phyloP scores from a whole-genome alignment of 495 filamentous ascomycete genomes.

The Aspergillus carlsbadensis region DNA sequence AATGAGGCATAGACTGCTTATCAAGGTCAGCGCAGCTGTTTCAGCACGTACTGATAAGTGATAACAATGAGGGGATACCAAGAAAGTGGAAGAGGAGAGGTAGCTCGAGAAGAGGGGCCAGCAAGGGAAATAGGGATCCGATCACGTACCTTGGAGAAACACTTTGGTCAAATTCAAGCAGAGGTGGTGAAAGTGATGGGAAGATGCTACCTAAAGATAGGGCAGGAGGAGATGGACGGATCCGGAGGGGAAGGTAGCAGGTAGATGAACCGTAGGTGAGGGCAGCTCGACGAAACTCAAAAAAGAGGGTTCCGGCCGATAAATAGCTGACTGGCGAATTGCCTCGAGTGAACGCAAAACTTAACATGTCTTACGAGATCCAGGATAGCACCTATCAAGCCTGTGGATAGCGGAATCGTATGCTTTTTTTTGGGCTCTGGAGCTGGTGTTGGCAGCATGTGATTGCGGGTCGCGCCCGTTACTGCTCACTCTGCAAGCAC shows the following conservation, averaged over 20 bases:
- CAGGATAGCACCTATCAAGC: constrained; percentile 5
- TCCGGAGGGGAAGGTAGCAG: constrained; percentile 8
- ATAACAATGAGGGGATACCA: no score
- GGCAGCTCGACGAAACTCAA: constrained; percentile 12
- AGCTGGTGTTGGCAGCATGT: constrained; percentile 19
- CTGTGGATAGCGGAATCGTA: background rate
- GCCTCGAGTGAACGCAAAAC: background rate
- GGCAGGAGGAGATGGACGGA: constrained; percentile 4
- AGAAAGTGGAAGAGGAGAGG: background rate
- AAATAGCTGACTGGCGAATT: constrained; percentile 5
- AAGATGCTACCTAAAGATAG: constrained; percentile 9
- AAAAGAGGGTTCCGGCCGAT: constrained; percentile 3
- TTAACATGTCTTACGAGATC: constrained; percentile 2
- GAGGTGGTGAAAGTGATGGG: background rate
- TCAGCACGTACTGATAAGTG: background rate
- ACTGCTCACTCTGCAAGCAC: constrained; percentile 9
- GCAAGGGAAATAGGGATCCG: background rate
- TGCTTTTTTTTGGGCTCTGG: constrained; percentile 4
- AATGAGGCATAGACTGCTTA: constrained; percentile 43
- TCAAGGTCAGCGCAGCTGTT: background rate
- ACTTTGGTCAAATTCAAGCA: background rate
- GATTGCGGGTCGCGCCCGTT: constrained; percentile 20
- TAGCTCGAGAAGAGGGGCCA: background rate
- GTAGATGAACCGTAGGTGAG: constrained; percentile 11
- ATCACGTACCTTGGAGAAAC: background rate